phyloP scores from a whole-genome alignment of 1,139 yeast genomes.

The Lodderomyces metapsilosis region DNA sequence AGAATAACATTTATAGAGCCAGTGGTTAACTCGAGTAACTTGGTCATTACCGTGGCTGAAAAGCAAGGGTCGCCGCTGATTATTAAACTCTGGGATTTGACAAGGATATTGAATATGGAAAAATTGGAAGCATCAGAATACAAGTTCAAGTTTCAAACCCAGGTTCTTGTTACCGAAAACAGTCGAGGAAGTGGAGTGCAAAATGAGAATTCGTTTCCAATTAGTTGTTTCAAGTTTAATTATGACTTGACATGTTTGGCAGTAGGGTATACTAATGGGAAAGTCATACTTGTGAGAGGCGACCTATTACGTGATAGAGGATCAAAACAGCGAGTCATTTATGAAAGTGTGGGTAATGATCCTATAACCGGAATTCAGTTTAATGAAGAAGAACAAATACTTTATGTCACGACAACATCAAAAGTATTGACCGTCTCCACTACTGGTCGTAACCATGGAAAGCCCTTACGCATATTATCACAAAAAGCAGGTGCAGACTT shows the following conservation, averaged over 20 bases:
- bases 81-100: constrained; percentile 72
- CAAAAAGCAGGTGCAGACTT: constrained; percentile 66
- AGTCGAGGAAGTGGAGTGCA: constrained; percentile 4
- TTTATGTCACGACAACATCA: constrained; percentile 69
- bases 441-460: constrained; percentile 72
- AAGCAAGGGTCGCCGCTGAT: constrained; percentile 66
- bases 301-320: constrained; percentile 89
- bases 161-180: constrained; percentile 8
- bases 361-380: constrained; percentile 80
- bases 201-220: constrained; percentile 68
- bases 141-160: constrained; percentile 14
- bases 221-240: constrained; percentile 62
- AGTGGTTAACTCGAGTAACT: constrained; percentile 37
- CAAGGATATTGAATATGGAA: constrained; percentile 38
- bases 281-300: constrained; percentile 79
- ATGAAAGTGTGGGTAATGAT: constrained; percentile 52
- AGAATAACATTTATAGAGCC: constrained; percentile 55
- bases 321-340: constrained; percentile 77
- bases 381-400: constrained; percentile 31
- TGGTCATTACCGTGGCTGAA: constrained; percentile 72
- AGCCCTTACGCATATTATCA: constrained; percentile 63
- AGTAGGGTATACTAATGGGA: constrained; percentile 86
- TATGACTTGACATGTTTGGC: constrained; percentile 65
- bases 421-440: constrained; percentile 74
- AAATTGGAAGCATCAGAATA: constrained; percentile 27